These are phyloP conservation scores for Pseudogymnoascus sp. DNA, from an alignment of 2,329 filamentous ascomycete genomes.

Conservation along the genomic window DNA sequence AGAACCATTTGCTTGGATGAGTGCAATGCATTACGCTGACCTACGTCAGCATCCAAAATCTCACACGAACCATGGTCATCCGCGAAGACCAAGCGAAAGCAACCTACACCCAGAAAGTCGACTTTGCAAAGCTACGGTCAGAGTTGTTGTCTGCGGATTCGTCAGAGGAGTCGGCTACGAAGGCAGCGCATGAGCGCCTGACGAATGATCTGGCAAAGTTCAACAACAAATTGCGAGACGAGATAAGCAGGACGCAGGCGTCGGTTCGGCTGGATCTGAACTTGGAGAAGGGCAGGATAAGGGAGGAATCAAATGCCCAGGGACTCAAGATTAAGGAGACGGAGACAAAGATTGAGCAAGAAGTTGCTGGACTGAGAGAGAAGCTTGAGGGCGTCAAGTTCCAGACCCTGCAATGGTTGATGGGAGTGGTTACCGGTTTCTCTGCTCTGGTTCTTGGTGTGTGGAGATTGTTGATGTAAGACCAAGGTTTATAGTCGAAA, in stretches of 20 bases:
- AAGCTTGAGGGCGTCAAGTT: constrained; percentile 97
- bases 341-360: constrained; percentile 96
- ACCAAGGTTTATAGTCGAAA: constrained; percentile 47
- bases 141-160: constrained; percentile 89
- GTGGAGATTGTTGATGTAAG: constrained; percentile 62
- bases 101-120: constrained; percentile 82
- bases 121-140: constrained; percentile 93
- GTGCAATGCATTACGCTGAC: background rate
- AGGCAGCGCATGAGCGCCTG: constrained; percentile 82
- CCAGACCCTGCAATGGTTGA: constrained; percentile 94
- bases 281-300: constrained; percentile 90
- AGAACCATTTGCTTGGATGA: constrained; percentile 13
- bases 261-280: constrained; percentile 90
- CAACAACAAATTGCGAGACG: constrained; percentile 80
- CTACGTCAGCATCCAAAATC: constrained; percentile 72
- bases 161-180: constrained; percentile 82
- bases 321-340: constrained; percentile 99
- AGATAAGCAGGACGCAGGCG: constrained; percentile 90
- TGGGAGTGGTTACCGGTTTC: constrained; percentile 66
- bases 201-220: constrained; percentile 94
- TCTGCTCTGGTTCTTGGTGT: constrained; percentile 61
- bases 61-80: constrained; percentile 95
- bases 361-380: constrained; percentile 83
- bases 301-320: constrained; percentile 92
- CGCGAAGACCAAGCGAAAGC: constrained; percentile 86